Conservation (phyloP, 805 yeast genomes). For the Wickerhamomyces silvicola region DNA sequence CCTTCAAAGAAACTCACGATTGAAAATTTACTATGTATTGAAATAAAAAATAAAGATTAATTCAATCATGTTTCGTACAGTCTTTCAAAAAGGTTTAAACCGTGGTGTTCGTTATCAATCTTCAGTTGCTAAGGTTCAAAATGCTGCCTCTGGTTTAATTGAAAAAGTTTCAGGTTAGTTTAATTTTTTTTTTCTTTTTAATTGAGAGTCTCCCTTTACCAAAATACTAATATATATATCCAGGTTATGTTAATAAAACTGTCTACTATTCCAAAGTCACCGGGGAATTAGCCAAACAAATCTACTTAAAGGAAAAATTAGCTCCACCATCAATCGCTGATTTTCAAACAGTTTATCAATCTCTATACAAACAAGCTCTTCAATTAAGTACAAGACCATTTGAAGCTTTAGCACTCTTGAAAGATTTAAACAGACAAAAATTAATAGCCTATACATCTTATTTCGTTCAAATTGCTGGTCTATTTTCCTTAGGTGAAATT, state of each 20-base stretch:
- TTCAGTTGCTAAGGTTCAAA: constrained; percentile 28
- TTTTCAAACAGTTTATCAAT: constrained; percentile 67
- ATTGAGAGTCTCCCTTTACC: neutral
- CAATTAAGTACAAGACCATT: constrained; percentile 53
- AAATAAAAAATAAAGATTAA: too few relatives aligned
- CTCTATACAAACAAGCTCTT: constrained; percentile 40
- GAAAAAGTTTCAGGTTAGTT: constrained; percentile 30
- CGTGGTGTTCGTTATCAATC: constrained; percentile 30
- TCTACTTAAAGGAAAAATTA: constrained; percentile 86
- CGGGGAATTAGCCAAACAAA: constrained; percentile 46
- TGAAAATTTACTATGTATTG: too few relatives aligned
- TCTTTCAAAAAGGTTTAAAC: constrained; percentile 16
- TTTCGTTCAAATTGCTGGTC: constrained; percentile 79
- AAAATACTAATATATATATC: constrained; percentile 1
- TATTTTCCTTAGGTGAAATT: constrained; percentile 92
- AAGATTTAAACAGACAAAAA: constrained; percentile 47
- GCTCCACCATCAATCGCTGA: constrained; percentile 83
- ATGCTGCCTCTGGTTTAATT: constrained; percentile 28
- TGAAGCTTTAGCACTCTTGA: constrained; percentile 40
- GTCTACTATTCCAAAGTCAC: constrained; percentile 72
- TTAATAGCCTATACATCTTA: constrained; percentile 64
- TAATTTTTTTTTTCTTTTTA: constrained; percentile 12
- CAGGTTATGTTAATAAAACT: constrained; percentile 40
- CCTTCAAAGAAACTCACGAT: too few relatives aligned
- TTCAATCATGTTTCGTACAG: constrained; percentile 18